Percentiles rank a stretch among this genome's conserved stretches.
Conservation (phyloP, 306 rosid genomes). For the Purshia tridentata region DNA sequence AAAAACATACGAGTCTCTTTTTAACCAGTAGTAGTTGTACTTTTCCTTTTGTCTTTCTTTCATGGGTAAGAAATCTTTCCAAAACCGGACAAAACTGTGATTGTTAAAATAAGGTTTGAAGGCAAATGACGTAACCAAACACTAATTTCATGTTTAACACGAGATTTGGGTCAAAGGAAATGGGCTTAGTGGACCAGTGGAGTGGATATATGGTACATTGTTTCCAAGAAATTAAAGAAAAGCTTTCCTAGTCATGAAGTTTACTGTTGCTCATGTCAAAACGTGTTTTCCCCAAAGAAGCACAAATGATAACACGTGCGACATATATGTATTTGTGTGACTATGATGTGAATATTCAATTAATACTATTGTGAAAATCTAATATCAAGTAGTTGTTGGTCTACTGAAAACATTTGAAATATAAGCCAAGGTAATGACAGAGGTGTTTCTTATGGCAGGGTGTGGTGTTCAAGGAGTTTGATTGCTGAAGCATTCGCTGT, state of each 20-base stretch:
- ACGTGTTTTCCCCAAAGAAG: neutral
- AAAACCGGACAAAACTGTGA: conserved; percentile 5
- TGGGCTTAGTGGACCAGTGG: neutral
- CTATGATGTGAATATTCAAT: too few relatives aligned
- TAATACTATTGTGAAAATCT: too few relatives aligned
- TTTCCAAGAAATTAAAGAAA: neutral
- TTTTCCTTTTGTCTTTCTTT: neutral
- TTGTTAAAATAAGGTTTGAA: neutral
- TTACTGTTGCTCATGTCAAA: neutral
- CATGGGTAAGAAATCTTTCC: neutral
- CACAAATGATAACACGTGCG: neutral
- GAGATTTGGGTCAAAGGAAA: neutral
- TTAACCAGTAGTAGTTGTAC: neutral
- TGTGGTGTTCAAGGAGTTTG: too few relatives aligned
- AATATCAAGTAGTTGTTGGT: neutral
- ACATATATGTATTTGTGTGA: neutral
- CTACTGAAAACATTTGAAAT: neutral
- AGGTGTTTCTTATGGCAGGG: neutral
- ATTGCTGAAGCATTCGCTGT: too few relatives aligned
- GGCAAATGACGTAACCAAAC: neutral
- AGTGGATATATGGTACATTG: too few relatives aligned
- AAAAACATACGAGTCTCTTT: too few relatives aligned
- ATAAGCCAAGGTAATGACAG: neutral
- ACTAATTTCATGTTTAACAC: neutral
- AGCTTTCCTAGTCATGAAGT: neutral